phyloP scores from a whole-genome alignment of 495 filamentous ascomycete species.

The Aspergillus egyptiacus region DNA sequence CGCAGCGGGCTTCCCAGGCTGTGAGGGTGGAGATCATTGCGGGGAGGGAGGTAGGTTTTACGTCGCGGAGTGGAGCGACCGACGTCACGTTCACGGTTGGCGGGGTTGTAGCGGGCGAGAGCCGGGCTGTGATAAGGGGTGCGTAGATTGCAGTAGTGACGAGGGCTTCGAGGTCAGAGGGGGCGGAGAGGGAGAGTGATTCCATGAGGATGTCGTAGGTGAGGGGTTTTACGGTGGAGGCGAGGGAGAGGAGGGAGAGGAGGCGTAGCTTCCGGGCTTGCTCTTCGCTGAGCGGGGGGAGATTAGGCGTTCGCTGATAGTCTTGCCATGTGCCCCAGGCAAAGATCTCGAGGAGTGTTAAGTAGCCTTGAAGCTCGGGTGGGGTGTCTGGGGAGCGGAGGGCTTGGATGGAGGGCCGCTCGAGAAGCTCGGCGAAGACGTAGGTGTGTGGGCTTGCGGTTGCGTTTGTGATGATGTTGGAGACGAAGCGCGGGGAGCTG shows the following conservation, averaged over 20 bases:
- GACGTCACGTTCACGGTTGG: slow-evolving; percentile 68
- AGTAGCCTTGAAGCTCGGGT: slow-evolving; percentile 48
- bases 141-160: slow-evolving; percentile 86
- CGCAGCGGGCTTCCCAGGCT: slow-evolving; percentile 73
- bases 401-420: slow-evolving; percentile 72
- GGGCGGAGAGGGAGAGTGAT: slow-evolving; percentile 58
- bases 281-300: slow-evolving; percentile 64
- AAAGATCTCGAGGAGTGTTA: slow-evolving; percentile 82
- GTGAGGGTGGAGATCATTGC: slow-evolving; percentile 59
- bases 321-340: slow-evolving; percentile 82
- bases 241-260: slow-evolving; percentile 75
- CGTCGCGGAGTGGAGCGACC: slow-evolving; percentile 79
- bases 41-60: slow-evolving; percentile 61
- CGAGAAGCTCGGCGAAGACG: slow-evolving; percentile 90
- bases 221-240: slow-evolving; percentile 56
- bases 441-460: slow-evolving; percentile 84
- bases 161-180: slow-evolving; percentile 78
- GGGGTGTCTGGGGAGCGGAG: slow-evolving; percentile 48
- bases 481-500: slow-evolving; percentile 72
- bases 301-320: slow-evolving; percentile 56
- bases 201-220: slow-evolving; percentile 64
- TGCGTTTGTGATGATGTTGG: slow-evolving; percentile 81
- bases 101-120: slow-evolving; percentile 61
- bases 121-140: slow-evolving; percentile 70
- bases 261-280: slow-evolving; percentile 86